These are phyloP conservation scores for Thalassiosira profunda DNA, from an alignment of 108 stramenopile species.

Conservation along the genomic window DNA sequence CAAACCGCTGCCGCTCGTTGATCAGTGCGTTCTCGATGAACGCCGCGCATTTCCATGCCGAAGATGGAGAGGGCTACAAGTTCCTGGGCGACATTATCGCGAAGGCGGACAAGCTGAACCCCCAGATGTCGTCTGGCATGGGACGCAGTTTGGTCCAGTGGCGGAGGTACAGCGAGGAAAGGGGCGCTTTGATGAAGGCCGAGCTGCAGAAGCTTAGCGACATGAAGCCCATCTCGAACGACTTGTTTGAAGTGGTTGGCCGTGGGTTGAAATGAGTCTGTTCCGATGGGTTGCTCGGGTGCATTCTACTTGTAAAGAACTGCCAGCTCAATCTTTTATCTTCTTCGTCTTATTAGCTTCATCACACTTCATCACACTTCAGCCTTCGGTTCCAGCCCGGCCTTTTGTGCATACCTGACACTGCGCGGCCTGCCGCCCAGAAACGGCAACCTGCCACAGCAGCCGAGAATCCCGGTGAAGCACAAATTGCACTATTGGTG, in stretches of 20 bases:
- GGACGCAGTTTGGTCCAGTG: constrained; percentile 56
- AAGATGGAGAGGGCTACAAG: constrained; percentile 78
- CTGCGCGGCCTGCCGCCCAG: constrained; percentile 70
- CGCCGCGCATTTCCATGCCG: constrained; percentile 68
- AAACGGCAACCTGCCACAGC: constrained; percentile 53
- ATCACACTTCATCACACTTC: no score
- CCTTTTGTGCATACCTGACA: no score
- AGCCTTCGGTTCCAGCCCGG: no score
- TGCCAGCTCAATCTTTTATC: no score
- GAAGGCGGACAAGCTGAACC: constrained; percentile 45
- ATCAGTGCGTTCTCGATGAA: constrained; percentile 70
- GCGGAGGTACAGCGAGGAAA: constrained; percentile 33
- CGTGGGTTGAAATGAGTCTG: constrained; percentile 40
- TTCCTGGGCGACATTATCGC: constrained; percentile 64
- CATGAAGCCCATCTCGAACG: constrained; percentile 48
- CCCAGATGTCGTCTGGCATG: constrained; percentile 77
- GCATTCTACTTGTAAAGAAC: no score
- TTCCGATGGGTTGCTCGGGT: no score
- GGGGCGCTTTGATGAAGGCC: constrained; percentile 47
- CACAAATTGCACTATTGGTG: constrained; percentile 60
- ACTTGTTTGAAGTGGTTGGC: constrained; percentile 61
- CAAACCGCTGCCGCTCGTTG: constrained; percentile 77
- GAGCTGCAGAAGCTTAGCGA: constrained; percentile 38
- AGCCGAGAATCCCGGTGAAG: constrained; percentile 67
- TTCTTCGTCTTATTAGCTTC: no score